Evolutionary conservation across 129 eudicot species (phyloP).

Genomic region (Flaveria robusta): DNA sequence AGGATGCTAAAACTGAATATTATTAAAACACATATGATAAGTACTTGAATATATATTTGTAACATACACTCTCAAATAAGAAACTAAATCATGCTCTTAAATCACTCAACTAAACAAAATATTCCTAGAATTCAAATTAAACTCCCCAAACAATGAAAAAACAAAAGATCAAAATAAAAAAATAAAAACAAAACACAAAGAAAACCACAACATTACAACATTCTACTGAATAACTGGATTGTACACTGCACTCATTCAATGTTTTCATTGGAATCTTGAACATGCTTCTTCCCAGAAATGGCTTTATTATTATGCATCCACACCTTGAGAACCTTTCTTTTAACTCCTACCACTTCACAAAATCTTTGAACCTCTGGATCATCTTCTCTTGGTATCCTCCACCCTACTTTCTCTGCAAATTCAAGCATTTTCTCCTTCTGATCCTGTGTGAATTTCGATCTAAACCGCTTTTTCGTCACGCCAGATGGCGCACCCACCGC

Average conservation of each 20-base stretch:
- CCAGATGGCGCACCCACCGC: constrained; percentile 43
- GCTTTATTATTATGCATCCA: constrained; percentile 95
- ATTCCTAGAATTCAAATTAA: constrained; percentile 9
- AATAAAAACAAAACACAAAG: neutral
- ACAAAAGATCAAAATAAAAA: neutral
- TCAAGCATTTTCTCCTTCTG: constrained; percentile 89
- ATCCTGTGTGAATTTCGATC: constrained; percentile 75
- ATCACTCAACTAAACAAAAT: constrained; percentile 7
- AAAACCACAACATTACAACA: constrained; percentile 25
- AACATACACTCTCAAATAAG: neutral
- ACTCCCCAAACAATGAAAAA: neutral
- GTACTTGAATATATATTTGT: neutral
- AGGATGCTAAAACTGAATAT: neutral
- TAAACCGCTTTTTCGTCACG: constrained; percentile 52
- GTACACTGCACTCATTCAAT: constrained; percentile 37
- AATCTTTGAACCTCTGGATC: constrained; percentile 84
- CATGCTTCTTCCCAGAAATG: constrained; percentile 54
- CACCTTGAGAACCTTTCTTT: constrained; percentile 83
- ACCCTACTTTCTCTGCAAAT: constrained; percentile 81
- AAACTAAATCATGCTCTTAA: neutral
- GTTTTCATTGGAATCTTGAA: constrained; percentile 44
- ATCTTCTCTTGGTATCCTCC: constrained; percentile 91
- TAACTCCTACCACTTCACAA: constrained; percentile 70
- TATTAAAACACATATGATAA: neutral
- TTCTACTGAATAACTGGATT: constrained; percentile 29